Conservation (phyloP, 768 basidiomycete genomes). For the Astraeus odoratus region DNA sequence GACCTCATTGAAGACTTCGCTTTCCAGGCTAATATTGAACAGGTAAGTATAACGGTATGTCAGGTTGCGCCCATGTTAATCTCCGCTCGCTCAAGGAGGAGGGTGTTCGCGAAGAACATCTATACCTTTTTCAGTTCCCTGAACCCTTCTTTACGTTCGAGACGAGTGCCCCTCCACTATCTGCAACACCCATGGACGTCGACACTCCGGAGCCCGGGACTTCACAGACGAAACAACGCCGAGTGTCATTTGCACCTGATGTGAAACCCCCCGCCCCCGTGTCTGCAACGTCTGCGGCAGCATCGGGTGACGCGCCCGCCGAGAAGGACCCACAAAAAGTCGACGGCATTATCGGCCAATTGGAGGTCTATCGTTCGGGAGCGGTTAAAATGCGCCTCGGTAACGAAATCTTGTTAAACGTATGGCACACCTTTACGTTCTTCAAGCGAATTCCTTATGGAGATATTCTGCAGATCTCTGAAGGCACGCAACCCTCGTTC, state of each 20-base stretch:
- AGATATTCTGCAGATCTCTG: conserved; percentile 50
- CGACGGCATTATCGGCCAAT: conserved; percentile 76
- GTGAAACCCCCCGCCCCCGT: conserved; percentile 41
- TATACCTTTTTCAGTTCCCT: conserved; percentile 92
- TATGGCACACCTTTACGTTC: conserved; percentile 30
- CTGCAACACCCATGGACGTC: conserved; percentile 30
- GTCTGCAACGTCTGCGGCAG: conserved; percentile 10
- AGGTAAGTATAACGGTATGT: conserved; percentile 28
- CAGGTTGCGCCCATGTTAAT: not conserved
- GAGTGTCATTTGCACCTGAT: conserved; percentile 58
- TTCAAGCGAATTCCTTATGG: not conserved
- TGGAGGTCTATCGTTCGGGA: conserved; percentile 83
- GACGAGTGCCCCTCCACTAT: conserved; percentile 27
- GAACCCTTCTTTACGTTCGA: conserved; percentile 73
- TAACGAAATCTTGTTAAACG: conserved; percentile 79
- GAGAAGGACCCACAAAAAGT: conserved; percentile 32
- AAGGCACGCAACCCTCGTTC: conserved; percentile 81
- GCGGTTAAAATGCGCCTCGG: conserved; percentile 79
- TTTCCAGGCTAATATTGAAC: conserved; percentile 29
- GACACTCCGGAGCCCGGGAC: conserved; percentile 23
- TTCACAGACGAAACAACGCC: conserved; percentile 34
- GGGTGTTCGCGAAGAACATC: conserved; percentile 48
- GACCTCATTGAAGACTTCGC: conserved; percentile 70
- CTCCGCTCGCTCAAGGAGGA: conserved; percentile 35
- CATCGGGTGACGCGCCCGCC: conserved; percentile 15